Base-by-base conservation (phyloP, 2,329 filamentous ascomycete genomes). In the Xylariaceae sp. region DNA sequence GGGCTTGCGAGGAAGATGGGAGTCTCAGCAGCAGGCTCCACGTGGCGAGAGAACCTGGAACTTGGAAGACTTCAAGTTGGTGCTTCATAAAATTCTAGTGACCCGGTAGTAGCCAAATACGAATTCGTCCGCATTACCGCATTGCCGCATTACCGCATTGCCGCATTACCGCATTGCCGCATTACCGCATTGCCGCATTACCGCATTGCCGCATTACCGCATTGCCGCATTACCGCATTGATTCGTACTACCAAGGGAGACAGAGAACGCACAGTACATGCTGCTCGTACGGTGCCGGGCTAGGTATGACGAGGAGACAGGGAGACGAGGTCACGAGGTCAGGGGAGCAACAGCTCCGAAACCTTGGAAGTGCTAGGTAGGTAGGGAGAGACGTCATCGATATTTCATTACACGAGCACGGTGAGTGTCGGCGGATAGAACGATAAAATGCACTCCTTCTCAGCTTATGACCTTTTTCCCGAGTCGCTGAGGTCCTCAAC, bases 61-160 rank as follows among this genome's bases (percentile, higher is more conserved):
- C n/a, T n/a, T n/a, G n/a, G 46, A 52, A 52, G 51, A 56, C 51
- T 41, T 36, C 7, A n/a, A n/a, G n/a, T n/a, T 42, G 39, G 47
- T 36, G 46, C 49, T 45, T 56, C 49, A 47, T 50, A 54, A 49
- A 47, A 56, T 49, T 30, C n/a, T 56, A 56, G 51, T 50, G 41
- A 56, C 51, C 54, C 12, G 53, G 50, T 39, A 37, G 53, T 58
- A 56, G 53, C 40, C 32, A 26, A 58, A 56, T 53, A 7, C 42
- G 36, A 46, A 36, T 37, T 32, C 21, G 30, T 52, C 22, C 22
- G 15, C 18, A 7, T 49, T 26, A 37, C 50, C n/a, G 29, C 40
- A 49, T 43, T 30, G 34, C n/a, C n/a, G n/a, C n/a, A 42, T 37
- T 18, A 26, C 8, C 26, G 26, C 26, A 26, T 26, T 26, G 26